These are phyloP conservation scores for Cyclanthera cordifolia DNA, from an alignment of 306 rosid species.

Conservation along the genomic window DNA sequence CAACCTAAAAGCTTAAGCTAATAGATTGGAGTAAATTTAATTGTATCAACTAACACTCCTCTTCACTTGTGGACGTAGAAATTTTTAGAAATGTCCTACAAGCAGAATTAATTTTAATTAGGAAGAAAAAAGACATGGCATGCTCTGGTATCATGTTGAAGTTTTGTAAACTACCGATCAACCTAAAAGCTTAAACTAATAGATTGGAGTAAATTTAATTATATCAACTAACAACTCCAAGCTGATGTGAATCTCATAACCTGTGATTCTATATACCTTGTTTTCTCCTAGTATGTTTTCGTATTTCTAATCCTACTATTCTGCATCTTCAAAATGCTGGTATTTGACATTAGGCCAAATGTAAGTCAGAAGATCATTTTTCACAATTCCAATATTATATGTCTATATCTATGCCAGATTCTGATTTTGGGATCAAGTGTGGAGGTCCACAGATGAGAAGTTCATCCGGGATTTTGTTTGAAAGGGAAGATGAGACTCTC, in stretches of 20 bases:
- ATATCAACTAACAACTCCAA: background rate
- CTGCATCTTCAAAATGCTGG: background rate
- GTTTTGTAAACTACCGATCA: too few relatives aligned
- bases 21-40: too few relatives aligned
- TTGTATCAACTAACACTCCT: too few relatives aligned
- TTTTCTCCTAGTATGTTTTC: background rate
- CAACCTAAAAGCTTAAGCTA: too few relatives aligned
- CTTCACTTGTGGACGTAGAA: too few relatives aligned
- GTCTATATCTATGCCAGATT: slow-evolving; percentile 29
- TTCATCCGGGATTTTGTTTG: slow-evolving; percentile 25
- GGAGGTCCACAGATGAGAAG: slow-evolving; percentile 43
- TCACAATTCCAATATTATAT: background rate
- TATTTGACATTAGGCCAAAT: background rate
- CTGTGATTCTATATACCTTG: background rate
- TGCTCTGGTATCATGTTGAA: too few relatives aligned
- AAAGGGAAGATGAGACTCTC: slow-evolving; percentile 40
- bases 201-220: too few relatives aligned
- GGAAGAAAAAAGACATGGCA: too few relatives aligned
- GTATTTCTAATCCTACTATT: background rate
- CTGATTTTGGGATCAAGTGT: slow-evolving; percentile 47
- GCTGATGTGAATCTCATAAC: background rate
- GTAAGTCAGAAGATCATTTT: background rate
- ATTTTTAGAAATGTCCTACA: too few relatives aligned
- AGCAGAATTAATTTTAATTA: too few relatives aligned
- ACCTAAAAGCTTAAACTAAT: too few relatives aligned